These are phyloP conservation scores for Acacia pycnantha DNA, from an alignment of 331 rosid genomes.

Conservation along the genomic window DNA sequence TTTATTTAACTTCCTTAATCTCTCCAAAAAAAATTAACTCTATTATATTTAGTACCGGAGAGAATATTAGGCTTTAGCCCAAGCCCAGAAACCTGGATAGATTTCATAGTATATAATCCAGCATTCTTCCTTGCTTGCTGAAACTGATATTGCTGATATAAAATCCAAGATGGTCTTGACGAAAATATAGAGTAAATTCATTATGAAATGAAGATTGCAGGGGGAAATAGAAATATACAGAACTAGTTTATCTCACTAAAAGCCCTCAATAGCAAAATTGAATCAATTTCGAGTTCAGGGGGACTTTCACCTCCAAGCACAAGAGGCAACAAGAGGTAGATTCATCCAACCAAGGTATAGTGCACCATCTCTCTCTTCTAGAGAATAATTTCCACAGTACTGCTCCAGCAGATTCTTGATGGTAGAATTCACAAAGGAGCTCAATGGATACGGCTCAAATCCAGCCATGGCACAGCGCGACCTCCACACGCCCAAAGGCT, in stretches of 20 bases:
- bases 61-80: neutral
- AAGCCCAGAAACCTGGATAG: neutral
- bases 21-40: too few relatives aligned
- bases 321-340: slow-evolving; percentile 58
- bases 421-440: slow-evolving; percentile 70
- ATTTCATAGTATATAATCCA: slow-evolving; percentile 9
- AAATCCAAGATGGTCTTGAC: slow-evolving; percentile 18
- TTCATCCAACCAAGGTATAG: slow-evolving; percentile 85
- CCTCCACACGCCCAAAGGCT: slow-evolving; percentile 76
- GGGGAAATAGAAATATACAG: neutral
- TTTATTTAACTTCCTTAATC: too few relatives aligned
- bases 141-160: slow-evolving; percentile 21
- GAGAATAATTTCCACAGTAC: slow-evolving; percentile 72
- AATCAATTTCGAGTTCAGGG: slow-evolving; percentile 4
- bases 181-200: slow-evolving; percentile 25
- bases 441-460: slow-evolving; percentile 69
- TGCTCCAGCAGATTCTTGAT: slow-evolving; percentile 70
- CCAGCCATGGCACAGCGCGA: slow-evolving; percentile 71
- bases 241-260: slow-evolving; percentile 28
- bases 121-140: slow-evolving; percentile 1
- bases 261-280: slow-evolving; percentile 31
- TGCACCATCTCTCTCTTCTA: slow-evolving; percentile 82
- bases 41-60: too few relatives aligned
- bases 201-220: slow-evolving; percentile 14
- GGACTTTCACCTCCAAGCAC: slow-evolving; percentile 82